Evolutionary conservation across 1,284 basidiomycete genomes (phyloP), one percentile per base, ranked within the genome.

Genomic region (Apiotrichum mycotoxinovorans): DNA sequence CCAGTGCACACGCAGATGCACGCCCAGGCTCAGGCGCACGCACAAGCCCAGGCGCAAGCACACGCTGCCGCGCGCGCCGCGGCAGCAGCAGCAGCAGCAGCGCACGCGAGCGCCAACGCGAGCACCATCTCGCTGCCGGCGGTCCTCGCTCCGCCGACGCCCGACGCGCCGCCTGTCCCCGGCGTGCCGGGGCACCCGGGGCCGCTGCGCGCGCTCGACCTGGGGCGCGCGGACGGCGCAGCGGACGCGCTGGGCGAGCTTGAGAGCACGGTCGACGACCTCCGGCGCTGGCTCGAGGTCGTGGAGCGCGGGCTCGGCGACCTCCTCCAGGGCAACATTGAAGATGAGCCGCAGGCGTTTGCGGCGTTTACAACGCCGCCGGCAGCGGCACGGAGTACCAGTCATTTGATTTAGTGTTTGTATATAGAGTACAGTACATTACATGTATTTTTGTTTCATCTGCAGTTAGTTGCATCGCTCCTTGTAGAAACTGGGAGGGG

Each of bases 221-320:
- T 62, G 11, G 35, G 42, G 8, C 45, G 54, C 12, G 38, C 50
- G 10, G 56, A 62, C 45, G 48, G 46, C 37, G 35, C 46, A 14
- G 37, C 33, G 34, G 49, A 52, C n/a, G 54, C 46, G 9, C 87
- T 89, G 63, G 76, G 79, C 1, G 86, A 88, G 68, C 81, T 97
- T 40, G 85, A 85, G 37, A 79, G 80, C 47, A 89, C 87, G 1
- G 85, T 96, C 10, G 87, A 88, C 57, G 87, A 90, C 65, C 82
- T 98, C 43, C 82, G 84, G 3, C 80, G 83, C 62, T 96, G 91
- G 91, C 77, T 98, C 53, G 83, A 84, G 4, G 81, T 86, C 0
- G 83, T 96, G 1, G 88, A 91, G 72, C 75, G 73, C 11, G 89
- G 88, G 1, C 76, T 93, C 35, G 81, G 80, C 51, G 82, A 80